Conservation (phyloP, 2,329 filamentous ascomycete genomes). For the Paramyrothecium roridum region DNA sequence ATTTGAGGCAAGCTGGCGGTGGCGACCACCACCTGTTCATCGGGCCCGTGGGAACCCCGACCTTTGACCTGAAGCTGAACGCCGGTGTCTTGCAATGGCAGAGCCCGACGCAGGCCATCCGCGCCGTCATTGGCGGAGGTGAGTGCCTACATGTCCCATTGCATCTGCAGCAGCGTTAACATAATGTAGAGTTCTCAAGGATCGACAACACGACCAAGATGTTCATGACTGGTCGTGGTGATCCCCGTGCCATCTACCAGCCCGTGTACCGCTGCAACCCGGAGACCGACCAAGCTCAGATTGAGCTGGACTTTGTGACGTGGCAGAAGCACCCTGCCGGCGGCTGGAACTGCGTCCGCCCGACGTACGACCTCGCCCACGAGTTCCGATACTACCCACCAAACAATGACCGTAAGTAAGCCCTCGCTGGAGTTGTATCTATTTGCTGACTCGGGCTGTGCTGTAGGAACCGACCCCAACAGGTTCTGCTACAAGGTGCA, state of each 20-base stretch:
- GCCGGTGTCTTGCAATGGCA: not conserved
- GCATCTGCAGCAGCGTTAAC: not conserved
- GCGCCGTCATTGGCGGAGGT: conserved; percentile 1
- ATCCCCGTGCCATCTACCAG: not conserved
- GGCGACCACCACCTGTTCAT: conserved; percentile 1
- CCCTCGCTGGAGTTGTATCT: not conserved
- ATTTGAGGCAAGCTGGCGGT: not conserved
- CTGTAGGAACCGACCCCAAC: not conserved
- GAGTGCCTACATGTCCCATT: not conserved
- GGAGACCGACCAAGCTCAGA: not conserved
- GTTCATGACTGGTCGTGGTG: conserved; percentile 1
- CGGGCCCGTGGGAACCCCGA: not conserved
- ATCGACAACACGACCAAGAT: conserved; percentile 2
- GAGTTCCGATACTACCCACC: conserved; percentile 1
- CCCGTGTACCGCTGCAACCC: not conserved
- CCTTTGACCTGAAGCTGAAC: not conserved
- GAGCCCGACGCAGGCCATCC: too few relatives aligned
- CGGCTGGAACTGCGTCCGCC: not conserved
- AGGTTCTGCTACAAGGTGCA: not conserved
- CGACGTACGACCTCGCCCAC: not conserved
- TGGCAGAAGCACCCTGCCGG: conserved; percentile 1
- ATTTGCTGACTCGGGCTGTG: not conserved
- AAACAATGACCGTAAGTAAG: not conserved
- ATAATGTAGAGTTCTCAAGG: not conserved
- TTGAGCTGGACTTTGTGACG: conserved; percentile 1